These are phyloP conservation scores for Penicillium sclerotigenum DNA, from an alignment of 2,329 filamentous ascomycete genomes.

Conservation along the genomic window DNA sequence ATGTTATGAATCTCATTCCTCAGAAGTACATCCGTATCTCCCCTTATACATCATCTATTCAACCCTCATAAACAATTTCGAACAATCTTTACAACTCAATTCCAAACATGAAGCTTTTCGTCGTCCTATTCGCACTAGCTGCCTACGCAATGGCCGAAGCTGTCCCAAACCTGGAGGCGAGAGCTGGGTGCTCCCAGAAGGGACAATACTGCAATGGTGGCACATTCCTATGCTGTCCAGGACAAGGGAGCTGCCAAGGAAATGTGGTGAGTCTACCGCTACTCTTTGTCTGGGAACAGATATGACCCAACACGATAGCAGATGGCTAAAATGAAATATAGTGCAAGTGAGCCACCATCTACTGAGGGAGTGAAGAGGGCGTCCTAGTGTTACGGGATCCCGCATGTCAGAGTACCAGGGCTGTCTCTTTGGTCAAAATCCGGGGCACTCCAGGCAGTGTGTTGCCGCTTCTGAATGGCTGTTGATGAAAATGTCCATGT, in stretches of 20 bases:
- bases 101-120: background rate
- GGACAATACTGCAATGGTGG: conserved; percentile 14
- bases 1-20: background rate
- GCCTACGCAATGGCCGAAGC: conserved; percentile 5
- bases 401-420: background rate
- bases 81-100: background rate
- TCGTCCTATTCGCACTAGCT: background rate
- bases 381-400: background rate
- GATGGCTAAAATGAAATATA: background rate
- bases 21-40: too few relatives aligned
- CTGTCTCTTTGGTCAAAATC: background rate
- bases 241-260: background rate
- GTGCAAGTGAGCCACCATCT: background rate
- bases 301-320: background rate
- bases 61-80: background rate
- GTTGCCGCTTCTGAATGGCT: background rate
- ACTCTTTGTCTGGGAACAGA: background rate
- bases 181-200: conserved; percentile 8
- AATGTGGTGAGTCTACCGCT: background rate
- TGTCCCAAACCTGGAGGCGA: conserved; percentile 43
- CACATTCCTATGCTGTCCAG: conserved; percentile 8
- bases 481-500: background rate
- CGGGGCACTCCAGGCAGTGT: background rate
- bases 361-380: background rate
- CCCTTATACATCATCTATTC: background rate